Evolutionary conservation across 345 rosid species (phyloP), one percentile per base, ranked within the genome.

Genomic region (Melaleuca alternifolia): DNA sequence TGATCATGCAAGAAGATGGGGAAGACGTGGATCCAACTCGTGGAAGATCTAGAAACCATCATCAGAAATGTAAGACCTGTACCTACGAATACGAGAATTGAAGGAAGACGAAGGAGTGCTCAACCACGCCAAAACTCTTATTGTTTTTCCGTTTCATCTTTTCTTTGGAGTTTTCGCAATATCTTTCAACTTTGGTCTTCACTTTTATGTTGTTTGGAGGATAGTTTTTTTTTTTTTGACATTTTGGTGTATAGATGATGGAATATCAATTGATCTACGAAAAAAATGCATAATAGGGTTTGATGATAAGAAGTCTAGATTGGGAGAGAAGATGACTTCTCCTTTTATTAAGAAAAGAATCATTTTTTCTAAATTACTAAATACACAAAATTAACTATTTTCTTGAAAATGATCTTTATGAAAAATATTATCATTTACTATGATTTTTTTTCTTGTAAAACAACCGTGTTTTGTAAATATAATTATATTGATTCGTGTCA

Each of bases 91-190:
- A 59, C 33, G 12, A 14, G 18, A 59, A 2, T 16, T n/a, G n/a
- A 59, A 12, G 18, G 18, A 59, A 6, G 18, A 59, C 6, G 33
- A 59, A 59, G 33, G 71, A 59, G n/a, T 59, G 65, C 71, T 59
- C 33, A 59, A 12, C 0, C 28, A 7, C 3, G 1, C 33, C 71
- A n/a, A 59, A 24, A n/a, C 16, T 3, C 1, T 12, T n/a, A 59
- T n/a, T 0, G 33, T 11, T n/a, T 59, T 59, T n/a, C 11, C 8
- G 4, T n/a, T 1, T 1, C 2, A 6, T 57, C 62, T 26, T 0
- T 5, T 14, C 7, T 57, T 11, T 11, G 62, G 15, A 14, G 24
- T n/a, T 57, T 57, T 57, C 15, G 30, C 12, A 57, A 11, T 57
- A 26, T 13, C n/a, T 26, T 28, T 57, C 30, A 57, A 57, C 65